Percentiles rank a stretch among this genome's conserved stretches.
phyloP scores from a whole-genome alignment of 78 protist species.

The Dictyostelium citrinum region DNA sequence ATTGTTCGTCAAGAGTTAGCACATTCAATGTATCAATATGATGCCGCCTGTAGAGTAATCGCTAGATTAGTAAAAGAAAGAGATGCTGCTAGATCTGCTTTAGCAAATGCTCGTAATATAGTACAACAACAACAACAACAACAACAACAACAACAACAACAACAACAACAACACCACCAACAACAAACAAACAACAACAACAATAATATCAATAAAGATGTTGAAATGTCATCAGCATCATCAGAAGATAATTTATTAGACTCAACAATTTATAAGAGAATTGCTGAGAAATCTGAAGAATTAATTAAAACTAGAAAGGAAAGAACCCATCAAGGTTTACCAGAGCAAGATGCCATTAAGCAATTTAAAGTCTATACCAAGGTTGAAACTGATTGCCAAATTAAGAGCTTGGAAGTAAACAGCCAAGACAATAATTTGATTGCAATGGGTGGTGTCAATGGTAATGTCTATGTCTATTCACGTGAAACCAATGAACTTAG shows the following conservation, averaged over 20 bases:
- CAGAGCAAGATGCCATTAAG: conserved; percentile 22
- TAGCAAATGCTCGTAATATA: conserved; percentile 9
- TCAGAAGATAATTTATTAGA: neutral
- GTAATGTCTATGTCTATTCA: conserved; percentile 41
- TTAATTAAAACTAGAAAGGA: conserved; percentile 76
- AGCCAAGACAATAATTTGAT: neutral
- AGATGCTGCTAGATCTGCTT: conserved; percentile 88
- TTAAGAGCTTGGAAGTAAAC: conserved; percentile 57
- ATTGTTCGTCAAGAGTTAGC: conserved; percentile 92
- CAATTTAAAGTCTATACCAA: neutral
- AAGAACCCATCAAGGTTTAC: conserved; percentile 56
- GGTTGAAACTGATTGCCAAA: neutral
- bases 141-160: neutral
- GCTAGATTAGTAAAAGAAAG: conserved; percentile 96
- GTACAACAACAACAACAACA: neutral
- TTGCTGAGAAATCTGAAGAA: conserved; percentile 21
- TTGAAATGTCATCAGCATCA: neutral
- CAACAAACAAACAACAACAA: no score
- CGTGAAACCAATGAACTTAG: neutral
- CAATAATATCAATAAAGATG: neutral
- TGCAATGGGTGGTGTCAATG: conserved; percentile 74
- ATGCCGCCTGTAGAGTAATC: conserved; percentile 99
- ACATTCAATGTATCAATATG: conserved; percentile 98
- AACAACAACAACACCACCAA: neutral
- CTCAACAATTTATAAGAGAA: neutral